Percentiles rank a stretch among this genome's conserved stretches.
phyloP scores from a whole-genome alignment of 805 yeast species.

The Sungouiozyma ichnusensis region DNA sequence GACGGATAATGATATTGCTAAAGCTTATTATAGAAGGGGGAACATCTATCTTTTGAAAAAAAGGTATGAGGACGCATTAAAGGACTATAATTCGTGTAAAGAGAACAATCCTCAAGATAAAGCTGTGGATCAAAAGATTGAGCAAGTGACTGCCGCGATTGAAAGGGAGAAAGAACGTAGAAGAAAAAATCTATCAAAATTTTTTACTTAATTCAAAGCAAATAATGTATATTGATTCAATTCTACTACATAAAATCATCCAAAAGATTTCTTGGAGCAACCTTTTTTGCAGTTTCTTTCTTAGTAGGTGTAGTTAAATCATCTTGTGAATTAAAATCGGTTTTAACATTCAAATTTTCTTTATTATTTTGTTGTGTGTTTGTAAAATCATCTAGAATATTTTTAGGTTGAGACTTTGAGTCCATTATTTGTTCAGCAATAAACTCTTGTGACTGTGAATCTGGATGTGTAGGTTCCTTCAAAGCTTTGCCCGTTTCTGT shows the following conservation, averaged over 20 bases:
- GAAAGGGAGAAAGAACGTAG: conserved; percentile 39
- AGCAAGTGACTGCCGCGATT: conserved; percentile 31
- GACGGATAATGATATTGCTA: conserved; percentile 38
- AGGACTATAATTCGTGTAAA: conserved; percentile 36
- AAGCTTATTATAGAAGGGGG: conserved; percentile 50
- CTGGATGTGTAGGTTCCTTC: not conserved
- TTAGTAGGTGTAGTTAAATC: conserved; percentile 1
- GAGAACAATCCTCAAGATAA: conserved; percentile 39
- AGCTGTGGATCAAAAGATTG: conserved; percentile 36
- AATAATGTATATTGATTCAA: no score
- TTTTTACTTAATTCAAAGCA: conserved; percentile 40
- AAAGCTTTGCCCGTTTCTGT: no score
- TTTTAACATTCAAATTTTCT: not conserved
- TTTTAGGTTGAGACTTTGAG: not conserved
- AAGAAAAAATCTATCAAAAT: conserved; percentile 49
- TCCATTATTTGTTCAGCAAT: not conserved
- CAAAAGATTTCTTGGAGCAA: conserved; percentile 19
- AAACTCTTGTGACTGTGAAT: no score
- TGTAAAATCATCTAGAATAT: conserved; percentile 6
- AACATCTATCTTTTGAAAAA: conserved; percentile 34
- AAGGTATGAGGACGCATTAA: conserved; percentile 40
- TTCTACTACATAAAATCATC: conserved; percentile 27
- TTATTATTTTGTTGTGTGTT: not conserved
- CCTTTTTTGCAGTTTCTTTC: not conserved
- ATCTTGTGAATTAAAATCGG: conserved; percentile 4